These are phyloP conservation scores for Leucoagaricus sp. DNA, from an alignment of 1,284 basidiomycete species.

Conservation along the genomic window DNA sequence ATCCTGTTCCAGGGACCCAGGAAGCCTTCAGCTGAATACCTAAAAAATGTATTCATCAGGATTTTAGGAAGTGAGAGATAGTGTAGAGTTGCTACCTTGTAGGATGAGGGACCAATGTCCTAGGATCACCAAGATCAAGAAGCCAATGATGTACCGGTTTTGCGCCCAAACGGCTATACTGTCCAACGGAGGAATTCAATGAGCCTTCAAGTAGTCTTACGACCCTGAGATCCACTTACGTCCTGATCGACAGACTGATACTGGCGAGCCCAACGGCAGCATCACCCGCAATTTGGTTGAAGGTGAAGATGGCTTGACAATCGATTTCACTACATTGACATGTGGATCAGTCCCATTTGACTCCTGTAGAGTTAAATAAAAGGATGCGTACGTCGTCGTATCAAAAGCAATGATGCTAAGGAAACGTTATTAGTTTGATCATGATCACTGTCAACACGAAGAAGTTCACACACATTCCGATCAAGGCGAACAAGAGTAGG, in stretches of 20 bases:
- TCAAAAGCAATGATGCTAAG: slow-evolving; percentile 57
- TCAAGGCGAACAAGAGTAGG: slow-evolving; percentile 61
- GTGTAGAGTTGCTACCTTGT: slow-evolving; percentile 49
- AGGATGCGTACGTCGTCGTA: slow-evolving; percentile 43
- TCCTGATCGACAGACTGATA: slow-evolving; percentile 76
- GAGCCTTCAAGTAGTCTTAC: too few relatives aligned
- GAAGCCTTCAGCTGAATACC: slow-evolving; percentile 57
- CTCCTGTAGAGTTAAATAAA: not conserved
- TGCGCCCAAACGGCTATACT: slow-evolving; percentile 72
- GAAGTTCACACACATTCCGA: slow-evolving; percentile 58
- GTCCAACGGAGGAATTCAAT: not conserved
- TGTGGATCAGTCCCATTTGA: not conserved
- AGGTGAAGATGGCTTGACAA: slow-evolving; percentile 70
- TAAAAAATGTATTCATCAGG: slow-evolving; percentile 22
- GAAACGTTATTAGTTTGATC: slow-evolving; percentile 15
- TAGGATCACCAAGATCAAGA: slow-evolving; percentile 56
- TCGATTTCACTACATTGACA: slow-evolving; percentile 46
- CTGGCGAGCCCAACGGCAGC: slow-evolving; percentile 71
- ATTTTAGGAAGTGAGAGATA: not conserved
- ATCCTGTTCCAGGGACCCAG: slow-evolving; percentile 49
- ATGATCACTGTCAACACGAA: slow-evolving; percentile 4
- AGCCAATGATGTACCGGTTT: slow-evolving; percentile 49
- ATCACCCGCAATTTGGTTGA: slow-evolving; percentile 69
- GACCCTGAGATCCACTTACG: slow-evolving; percentile 42
- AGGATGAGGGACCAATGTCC: slow-evolving; percentile 77